phyloP scores from a whole-genome alignment of 2,329 filamentous ascomycete species.

The Ophiognomonia clavigignenti-juglandacearum region DNA sequence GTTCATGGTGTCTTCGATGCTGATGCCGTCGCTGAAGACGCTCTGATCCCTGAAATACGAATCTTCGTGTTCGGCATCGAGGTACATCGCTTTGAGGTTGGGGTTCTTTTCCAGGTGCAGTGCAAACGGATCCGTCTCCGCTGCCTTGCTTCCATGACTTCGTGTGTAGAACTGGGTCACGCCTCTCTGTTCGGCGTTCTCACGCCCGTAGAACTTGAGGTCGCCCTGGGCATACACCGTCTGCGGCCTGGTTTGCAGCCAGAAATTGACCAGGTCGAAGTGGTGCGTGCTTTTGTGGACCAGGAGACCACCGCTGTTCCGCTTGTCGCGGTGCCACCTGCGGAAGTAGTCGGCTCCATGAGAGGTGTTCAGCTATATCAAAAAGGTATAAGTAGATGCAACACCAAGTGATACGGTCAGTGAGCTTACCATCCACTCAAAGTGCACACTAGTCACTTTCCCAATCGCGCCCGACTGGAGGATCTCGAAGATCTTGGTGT shows the following conservation, averaged over 20 bases:
- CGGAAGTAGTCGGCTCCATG: slow-evolving; percentile 61
- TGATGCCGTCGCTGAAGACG: slow-evolving; percentile 59
- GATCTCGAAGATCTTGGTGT: slow-evolving; percentile 54
- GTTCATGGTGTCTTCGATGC: slow-evolving; percentile 61
- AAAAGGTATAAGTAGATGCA: too few species aligned
- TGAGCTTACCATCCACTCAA: slow-evolving; percentile 63
- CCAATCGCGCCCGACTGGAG: slow-evolving; percentile 51
- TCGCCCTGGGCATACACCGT: slow-evolving; percentile 56
- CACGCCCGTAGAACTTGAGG: slow-evolving; percentile 55
- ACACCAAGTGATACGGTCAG: too few species aligned
- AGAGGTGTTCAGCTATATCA: slow-evolving; percentile 55
- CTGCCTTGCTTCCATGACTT: slow-evolving; percentile 43
- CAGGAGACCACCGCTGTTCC: slow-evolving; percentile 53
- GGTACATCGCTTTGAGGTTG: slow-evolving; percentile 53
- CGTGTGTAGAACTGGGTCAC: slow-evolving; percentile 46
- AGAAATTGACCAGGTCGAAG: slow-evolving; percentile 61
- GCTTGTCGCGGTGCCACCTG: slow-evolving; percentile 58
- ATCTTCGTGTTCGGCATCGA: slow-evolving; percentile 60
- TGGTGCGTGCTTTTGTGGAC: slow-evolving; percentile 62
- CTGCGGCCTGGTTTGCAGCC: slow-evolving; percentile 49
- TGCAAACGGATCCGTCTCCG: slow-evolving; percentile 53
- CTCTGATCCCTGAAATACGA: slow-evolving; percentile 58
- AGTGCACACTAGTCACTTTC: slow-evolving; percentile 51
- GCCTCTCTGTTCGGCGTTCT: slow-evolving; percentile 55
- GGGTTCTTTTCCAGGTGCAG: slow-evolving; percentile 47